These are phyloP conservation scores for Gossypium gossypioides DNA, from an alignment of 441 rosid genomes.

Conservation along the genomic window DNA sequence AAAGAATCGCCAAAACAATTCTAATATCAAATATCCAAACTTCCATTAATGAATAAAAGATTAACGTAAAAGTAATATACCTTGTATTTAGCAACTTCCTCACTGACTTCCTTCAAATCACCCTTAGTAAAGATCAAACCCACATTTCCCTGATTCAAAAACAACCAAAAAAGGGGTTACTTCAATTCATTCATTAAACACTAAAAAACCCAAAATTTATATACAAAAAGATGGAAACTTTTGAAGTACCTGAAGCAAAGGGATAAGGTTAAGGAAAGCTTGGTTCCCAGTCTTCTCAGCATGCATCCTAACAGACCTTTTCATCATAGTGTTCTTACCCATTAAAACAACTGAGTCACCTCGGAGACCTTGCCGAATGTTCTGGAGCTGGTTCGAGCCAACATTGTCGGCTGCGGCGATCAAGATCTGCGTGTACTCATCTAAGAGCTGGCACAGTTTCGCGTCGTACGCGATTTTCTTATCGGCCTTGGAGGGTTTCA, in stretches of 20 bases:
- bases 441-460: conserved; percentile 67
- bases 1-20: neutral
- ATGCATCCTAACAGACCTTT: conserved; percentile 70
- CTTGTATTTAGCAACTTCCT: conserved; percentile 88
- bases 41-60: neutral
- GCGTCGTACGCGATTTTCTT: conserved; percentile 79
- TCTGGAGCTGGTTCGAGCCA: conserved; percentile 90
- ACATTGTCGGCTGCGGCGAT: conserved; percentile 81
- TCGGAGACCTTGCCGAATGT: conserved; percentile 64
- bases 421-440: conserved; percentile 71
- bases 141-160: conserved; percentile 56
- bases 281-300: conserved; percentile 63
- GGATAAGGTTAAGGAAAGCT: conserved; percentile 48
- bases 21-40: neutral
- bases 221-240: neutral
- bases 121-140: conserved; percentile 50
- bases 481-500: conserved; percentile 56
- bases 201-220: neutral
- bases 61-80: conserved; percentile 19
- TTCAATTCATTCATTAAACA: neutral
- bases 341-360: conserved; percentile 78
- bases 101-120: conserved; percentile 87
- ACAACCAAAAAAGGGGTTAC: neutral
- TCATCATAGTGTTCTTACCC: conserved; percentile 99
- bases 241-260: conserved; percentile 66